Evolutionary conservation across 306 rosid species (phyloP).

Genomic region (Gynostemma pentaphyllum): DNA sequence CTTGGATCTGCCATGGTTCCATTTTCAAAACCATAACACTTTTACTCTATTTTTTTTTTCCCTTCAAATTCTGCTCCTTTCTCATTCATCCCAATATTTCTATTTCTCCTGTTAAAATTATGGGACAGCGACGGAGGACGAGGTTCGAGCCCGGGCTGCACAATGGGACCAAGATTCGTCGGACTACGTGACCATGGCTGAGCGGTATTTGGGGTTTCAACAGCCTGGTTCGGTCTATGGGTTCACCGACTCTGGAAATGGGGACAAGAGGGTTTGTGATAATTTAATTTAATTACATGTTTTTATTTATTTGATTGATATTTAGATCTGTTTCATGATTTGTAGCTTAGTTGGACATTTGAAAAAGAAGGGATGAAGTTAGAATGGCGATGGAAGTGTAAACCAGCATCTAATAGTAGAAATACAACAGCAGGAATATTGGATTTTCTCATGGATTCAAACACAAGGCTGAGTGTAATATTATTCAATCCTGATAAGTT

Average conservation of each 20-base stretch:
- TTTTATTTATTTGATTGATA: neutral
- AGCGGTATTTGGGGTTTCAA: slow-evolving; percentile 64
- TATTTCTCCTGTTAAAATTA: neutral
- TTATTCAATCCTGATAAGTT: slow-evolving; percentile 17
- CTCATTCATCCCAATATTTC: neutral
- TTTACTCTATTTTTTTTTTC: neutral
- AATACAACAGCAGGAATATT: slow-evolving; percentile 49
- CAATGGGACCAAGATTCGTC: slow-evolving; percentile 82
- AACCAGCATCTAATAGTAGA: slow-evolving; percentile 44
- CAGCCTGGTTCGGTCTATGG: slow-evolving; percentile 51
- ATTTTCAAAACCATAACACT: neutral
- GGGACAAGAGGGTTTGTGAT: slow-evolving; percentile 40
- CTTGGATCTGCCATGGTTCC: slow-evolving; percentile 64
- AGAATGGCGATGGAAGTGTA: slow-evolving; percentile 86
- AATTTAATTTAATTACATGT: neutral
- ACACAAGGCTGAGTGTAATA: slow-evolving; percentile 72
- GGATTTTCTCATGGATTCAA: slow-evolving; percentile 82
- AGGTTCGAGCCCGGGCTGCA: slow-evolving; percentile 57
- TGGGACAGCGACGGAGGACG: slow-evolving; percentile 48
- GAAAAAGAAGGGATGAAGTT: slow-evolving; percentile 73
- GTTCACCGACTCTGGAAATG: slow-evolving; percentile 64
- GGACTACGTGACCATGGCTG: slow-evolving; percentile 52
- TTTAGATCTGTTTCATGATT: neutral
- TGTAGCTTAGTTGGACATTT: slow-evolving; percentile 81
- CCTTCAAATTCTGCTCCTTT: neutral